Evolutionary conservation across 768 basidiomycete species (phyloP), one percentile per base, ranked within the genome.

Genomic region (Chalciporus chontae): DNA sequence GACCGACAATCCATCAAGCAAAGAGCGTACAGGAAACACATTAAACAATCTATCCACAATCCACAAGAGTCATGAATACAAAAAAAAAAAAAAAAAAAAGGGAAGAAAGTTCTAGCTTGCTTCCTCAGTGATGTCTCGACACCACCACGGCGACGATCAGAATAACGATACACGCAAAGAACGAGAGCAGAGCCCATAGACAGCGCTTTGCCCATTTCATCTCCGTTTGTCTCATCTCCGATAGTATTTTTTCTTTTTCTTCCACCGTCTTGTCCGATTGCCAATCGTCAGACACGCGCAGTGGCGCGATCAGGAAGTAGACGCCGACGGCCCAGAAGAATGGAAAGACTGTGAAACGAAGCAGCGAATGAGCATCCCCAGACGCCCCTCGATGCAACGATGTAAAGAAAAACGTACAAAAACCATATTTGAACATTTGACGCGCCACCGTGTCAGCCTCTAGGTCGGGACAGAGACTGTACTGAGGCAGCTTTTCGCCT

Each of bases 391-490:
- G 14, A 15, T n/a, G 34, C 2, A 36, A 23, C 14, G 19, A 8
- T 8, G 36, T 17, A 40, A 38, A 34, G 44, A 27, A 47, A 34
- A 17, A 67, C 82, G 60, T 57, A 84, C 83, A 59, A 59, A 84
- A 83, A 39, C 81, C 80, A 50, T 82, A 83, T 58, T 77, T 78
- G 69, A 84, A 84, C 40, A 84, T 64, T 61, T 77, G 80, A 66
- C 77, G 74, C 6, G 82, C 78, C 43, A 83, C 75, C 21, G 81
- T 84, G 4, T 71, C 64, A 29, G 75, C 73, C 68, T 84, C 80
- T 18, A 69, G 66, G 49, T 70, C 27, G 64, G 63, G 45, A 52
- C 69, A 47, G 57, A 54, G 27, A 3, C 38, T 5, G 19, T 63
- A 67, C 29, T 0, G 24, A 14, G 66, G 62, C 2, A 66, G 60